These are phyloP conservation scores for Saccharata proteae DNA, from an alignment of 2,329 filamentous ascomycete genomes.

Conservation along the genomic window DNA sequence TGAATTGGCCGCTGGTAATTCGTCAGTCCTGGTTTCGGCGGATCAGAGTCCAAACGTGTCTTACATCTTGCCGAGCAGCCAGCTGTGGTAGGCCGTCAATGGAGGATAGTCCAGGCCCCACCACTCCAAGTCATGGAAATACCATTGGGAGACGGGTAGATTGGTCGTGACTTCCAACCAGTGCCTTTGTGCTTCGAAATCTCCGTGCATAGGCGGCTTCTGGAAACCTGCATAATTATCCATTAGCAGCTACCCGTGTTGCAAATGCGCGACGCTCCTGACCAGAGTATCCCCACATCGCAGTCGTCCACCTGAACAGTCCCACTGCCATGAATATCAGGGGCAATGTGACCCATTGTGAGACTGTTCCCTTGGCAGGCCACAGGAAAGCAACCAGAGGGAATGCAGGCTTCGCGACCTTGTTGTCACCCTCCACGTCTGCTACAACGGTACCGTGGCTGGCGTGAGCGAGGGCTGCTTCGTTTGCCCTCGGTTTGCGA, in stretches of 20 bases:
- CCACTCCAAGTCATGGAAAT: constrained; percentile 92
- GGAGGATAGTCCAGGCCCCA: constrained; percentile 98
- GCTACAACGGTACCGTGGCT: constrained; percentile 29
- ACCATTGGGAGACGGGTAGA: constrained; percentile 88
- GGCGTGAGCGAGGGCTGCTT: constrained; percentile 25
- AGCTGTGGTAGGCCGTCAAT: constrained; percentile 95
- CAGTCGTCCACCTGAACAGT: constrained; percentile 84
- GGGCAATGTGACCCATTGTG: constrained; percentile 86
- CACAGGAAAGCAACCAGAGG: constrained; percentile 90
- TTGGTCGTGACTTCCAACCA: constrained; percentile 97
- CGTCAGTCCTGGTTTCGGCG: not conserved
- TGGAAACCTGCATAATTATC: constrained; percentile 51
- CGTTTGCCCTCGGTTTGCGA: constrained; percentile 30
- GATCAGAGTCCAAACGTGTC: constrained; percentile 14
- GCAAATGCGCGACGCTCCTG: constrained; percentile 13
- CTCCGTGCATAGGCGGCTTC: constrained; percentile 81
- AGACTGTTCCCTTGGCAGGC: constrained; percentile 71
- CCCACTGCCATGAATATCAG: constrained; percentile 81
- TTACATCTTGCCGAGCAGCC: constrained; percentile 74
- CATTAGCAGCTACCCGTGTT: not conserved
- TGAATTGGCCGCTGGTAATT: constrained; percentile 49
- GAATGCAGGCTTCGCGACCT: constrained; percentile 55
- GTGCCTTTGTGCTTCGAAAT: constrained; percentile 95
- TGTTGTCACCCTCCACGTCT: constrained; percentile 30
- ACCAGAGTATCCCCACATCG: constrained; percentile 94